Evolutionary conservation across 495 filamentous ascomycete genomes (phyloP).

Genomic region (Astrocystis sublimbata): DNA sequence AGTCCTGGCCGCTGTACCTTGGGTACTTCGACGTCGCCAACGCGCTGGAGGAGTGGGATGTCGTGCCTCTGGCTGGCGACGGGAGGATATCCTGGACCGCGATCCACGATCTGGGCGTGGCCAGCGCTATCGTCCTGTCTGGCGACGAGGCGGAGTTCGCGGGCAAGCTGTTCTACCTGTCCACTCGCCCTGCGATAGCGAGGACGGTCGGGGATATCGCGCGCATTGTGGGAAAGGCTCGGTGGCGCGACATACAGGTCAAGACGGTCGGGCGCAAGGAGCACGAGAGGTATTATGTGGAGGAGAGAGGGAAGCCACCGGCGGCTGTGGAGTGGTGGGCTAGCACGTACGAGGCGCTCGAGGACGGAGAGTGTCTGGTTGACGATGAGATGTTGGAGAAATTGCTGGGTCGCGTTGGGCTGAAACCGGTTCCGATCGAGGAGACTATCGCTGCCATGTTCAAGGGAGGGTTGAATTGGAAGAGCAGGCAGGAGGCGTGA

Average conservation of each 20-base stretch:
- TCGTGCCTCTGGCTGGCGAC: constrained; percentile 42
- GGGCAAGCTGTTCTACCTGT: constrained; percentile 42
- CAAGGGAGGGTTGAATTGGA: constrained; percentile 2
- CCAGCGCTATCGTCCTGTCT: constrained; percentile 38
- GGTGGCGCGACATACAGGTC: constrained; percentile 25
- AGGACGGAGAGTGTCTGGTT: constrained; percentile 44
- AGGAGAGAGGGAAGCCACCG: constrained; percentile 35
- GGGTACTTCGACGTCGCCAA: constrained; percentile 55
- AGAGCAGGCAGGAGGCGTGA: neutral
- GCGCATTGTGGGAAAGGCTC: constrained; percentile 30
- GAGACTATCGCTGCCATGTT: constrained; percentile 33
- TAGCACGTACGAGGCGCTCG: constrained; percentile 45
- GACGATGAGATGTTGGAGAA: constrained; percentile 41
- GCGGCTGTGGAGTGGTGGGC: constrained; percentile 47
- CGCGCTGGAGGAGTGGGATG: constrained; percentile 18
- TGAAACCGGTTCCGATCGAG: constrained; percentile 38
- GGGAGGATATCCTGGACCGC: constrained; percentile 45
- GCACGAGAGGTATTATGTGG: constrained; percentile 42
- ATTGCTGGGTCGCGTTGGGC: constrained; percentile 36
- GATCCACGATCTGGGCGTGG: constrained; percentile 47
- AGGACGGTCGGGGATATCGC: constrained; percentile 39
- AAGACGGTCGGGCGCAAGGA: constrained; percentile 34
- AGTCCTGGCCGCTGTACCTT: constrained; percentile 70
- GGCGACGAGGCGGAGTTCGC: constrained; percentile 29
- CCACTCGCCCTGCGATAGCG: constrained; percentile 27